Conservation (phyloP, 139 green algal genomes). For the Spirogloea muscicola region DNA sequence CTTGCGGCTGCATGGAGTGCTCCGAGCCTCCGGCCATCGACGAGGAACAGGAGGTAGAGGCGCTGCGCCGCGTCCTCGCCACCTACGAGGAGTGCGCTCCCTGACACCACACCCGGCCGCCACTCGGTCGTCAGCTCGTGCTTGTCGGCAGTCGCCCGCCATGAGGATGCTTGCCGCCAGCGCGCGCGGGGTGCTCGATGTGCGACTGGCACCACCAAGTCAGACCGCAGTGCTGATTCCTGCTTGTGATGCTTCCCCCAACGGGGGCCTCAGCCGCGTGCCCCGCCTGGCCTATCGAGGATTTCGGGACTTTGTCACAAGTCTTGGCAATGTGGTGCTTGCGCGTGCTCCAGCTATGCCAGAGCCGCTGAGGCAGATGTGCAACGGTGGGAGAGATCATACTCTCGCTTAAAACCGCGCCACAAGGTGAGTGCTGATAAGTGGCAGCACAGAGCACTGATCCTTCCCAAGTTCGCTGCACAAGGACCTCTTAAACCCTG, state of each 20-base stretch:
- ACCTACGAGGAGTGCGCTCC: conserved; percentile 22
- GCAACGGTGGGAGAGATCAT: conserved; percentile 31
- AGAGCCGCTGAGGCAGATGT: conserved; percentile 12
- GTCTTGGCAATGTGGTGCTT: neutral
- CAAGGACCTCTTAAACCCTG: neutral
- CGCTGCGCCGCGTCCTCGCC: conserved; percentile 29
- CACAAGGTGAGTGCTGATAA: conserved; percentile 10
- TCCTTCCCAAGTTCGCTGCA: neutral
- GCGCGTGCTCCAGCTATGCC: conserved; percentile 13
- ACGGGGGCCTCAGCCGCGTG: too few relatives aligned
- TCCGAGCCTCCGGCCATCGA: conserved; percentile 15
- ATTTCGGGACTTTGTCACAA: too few relatives aligned
- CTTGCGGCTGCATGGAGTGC: too few relatives aligned
- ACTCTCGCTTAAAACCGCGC: conserved; percentile 3
- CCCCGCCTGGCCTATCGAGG: too few relatives aligned
- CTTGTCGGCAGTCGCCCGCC: too few relatives aligned
- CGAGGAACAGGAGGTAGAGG: conserved; percentile 31
- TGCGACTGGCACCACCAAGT: too few relatives aligned
- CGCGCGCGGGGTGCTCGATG: too few relatives aligned
- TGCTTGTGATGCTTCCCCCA: neutral
- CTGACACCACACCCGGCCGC: neutral
- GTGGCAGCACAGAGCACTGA: too few relatives aligned
- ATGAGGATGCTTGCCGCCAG: too few relatives aligned
- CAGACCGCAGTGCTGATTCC: too few relatives aligned
- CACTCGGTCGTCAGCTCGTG: neutral